Base-by-base conservation (phyloP, 495 filamentous ascomycete genomes). In the Evernia prunastri region DNA sequence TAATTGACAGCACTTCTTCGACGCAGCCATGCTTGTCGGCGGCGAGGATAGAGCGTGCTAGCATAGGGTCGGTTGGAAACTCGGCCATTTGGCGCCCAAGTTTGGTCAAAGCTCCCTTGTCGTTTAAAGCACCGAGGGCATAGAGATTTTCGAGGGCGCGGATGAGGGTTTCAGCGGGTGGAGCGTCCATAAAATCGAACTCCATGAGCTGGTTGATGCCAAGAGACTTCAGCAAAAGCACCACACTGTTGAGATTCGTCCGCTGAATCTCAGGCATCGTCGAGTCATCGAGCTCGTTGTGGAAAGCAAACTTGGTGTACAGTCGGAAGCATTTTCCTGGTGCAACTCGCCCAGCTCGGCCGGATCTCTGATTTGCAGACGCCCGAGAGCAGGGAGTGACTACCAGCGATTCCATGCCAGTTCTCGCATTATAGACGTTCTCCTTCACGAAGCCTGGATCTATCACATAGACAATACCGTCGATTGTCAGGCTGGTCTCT, bases 141-240 rank as follows among this genome's bases (percentile, higher is more conserved):
- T 96, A 98, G 25, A 98, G 84, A 70, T 95, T 88, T 71, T 97
- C 94, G 58, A 98, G 76, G 2, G 92, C 90, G 27, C 89, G 86
- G 71, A 97, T 96, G 58, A 98, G 84, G 12, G 91, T 90, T 72
- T 96, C 92, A 0, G 92, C 88, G 0, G 92, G 89, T 2, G 94
- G 94, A 0, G 93, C 87, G 70, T 97, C 94, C 84, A 97, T 92
- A 72, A 96, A 97, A 70, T 98, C 94, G 68, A 98, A 98, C 47
- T 92, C 87, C 15, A 98, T 82, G 0, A 98, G 83, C 67, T 97
- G 88, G 71, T 96, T 92, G 71, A 98, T 96, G 17, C 95, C 95
- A 18, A 97, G 81, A 2, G 88, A 88, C 72, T 96, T 97, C 13
- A 98, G 79, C 68, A 92, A 83, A 23, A 98, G 79, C 17, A 97